Evolutionary conservation across 192 early-diverging fungal genomes (phyloP).

Genomic region (Gryganskiella cystojenkinii): DNA sequence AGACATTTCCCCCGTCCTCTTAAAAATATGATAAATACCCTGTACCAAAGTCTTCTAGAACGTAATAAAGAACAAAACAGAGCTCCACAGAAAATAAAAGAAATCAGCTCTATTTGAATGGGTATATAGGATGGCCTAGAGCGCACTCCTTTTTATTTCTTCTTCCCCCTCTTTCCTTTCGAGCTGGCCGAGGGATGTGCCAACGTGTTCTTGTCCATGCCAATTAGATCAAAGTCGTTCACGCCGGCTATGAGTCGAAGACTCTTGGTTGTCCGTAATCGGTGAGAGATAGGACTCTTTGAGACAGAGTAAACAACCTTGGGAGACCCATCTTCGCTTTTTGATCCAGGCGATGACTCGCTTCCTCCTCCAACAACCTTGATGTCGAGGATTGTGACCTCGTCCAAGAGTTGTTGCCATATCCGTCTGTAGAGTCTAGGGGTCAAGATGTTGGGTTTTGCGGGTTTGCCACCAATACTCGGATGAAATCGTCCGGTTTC

Average conservation of each 20-base stretch:
- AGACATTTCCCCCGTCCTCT: neutral
- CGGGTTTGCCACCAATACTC: conserved; percentile 43
- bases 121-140: too few species aligned
- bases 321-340: neutral
- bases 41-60: too few species aligned
- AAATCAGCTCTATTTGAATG: too few species aligned
- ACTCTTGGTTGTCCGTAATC: neutral
- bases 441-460: conserved; percentile 16
- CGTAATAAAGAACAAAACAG: too few species aligned
- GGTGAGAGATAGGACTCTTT: conserved; percentile 22
- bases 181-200: neutral
- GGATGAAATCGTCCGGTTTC: conserved; percentile 23
- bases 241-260: conserved; percentile 15
- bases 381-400: conserved; percentile 26
- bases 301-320: conserved; percentile 3
- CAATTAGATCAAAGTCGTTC: conserved; percentile 40
- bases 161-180: conserved; percentile 10
- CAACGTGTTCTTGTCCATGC: neutral
- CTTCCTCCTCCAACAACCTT: neutral
- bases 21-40: neutral
- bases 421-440: conserved; percentile 36
- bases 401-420: conserved; percentile 38
- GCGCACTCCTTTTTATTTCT: neutral
- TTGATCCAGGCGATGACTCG: neutral
- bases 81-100: too few species aligned